Conservation (phyloP, 2,329 filamentous ascomycete species). For the Fusarium longipes region DNA sequence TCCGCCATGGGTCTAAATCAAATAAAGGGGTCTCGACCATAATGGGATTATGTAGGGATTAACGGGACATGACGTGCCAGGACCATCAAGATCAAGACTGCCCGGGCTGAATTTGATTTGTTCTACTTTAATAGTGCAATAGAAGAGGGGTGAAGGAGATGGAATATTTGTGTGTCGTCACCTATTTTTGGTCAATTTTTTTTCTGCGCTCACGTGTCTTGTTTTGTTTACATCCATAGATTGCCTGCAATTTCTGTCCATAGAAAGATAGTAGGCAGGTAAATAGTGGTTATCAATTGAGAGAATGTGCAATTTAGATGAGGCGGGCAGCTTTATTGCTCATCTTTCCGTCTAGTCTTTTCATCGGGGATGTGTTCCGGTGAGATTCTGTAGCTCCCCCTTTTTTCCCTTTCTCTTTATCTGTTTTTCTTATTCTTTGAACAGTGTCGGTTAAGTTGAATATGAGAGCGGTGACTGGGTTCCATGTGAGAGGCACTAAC, state of each 20-base stretch:
- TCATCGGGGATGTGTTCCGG: conserved; percentile 23
- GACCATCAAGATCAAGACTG: conserved; percentile 7
- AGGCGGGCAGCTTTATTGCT: conserved; percentile 26
- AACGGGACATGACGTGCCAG: conserved; percentile 14
- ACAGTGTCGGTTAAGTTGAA: conserved; percentile 26
- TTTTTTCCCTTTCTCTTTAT: conserved; percentile 7
- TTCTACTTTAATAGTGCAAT: conserved; percentile 22
- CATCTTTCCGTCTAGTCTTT: conserved; percentile 23
- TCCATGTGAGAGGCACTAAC: conserved; percentile 28
- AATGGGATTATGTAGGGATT: conserved; percentile 25
- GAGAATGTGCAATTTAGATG: conserved; percentile 22
- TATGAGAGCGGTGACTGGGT: conserved; percentile 39
- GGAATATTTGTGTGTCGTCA: conserved; percentile 35
- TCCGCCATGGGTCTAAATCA: too few relatives aligned
- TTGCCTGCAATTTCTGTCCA: conserved; percentile 14
- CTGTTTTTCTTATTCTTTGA: not conserved
- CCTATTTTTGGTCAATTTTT: conserved; percentile 7
- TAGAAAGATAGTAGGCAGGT: not conserved
- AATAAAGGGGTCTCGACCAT: conserved; percentile 14
- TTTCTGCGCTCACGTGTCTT: conserved; percentile 37
- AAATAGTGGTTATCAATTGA: conserved; percentile 1
- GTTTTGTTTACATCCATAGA: conserved; percentile 13
- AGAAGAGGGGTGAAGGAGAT: conserved; percentile 42
- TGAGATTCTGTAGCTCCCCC: conserved; percentile 13
- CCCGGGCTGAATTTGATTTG: conserved; percentile 17